Percentiles rank a stretch among this genome's conserved stretches.
phyloP scores from a whole-genome alignment of 2,329 filamentous ascomycete genomes.

The Ophidiomyces ophidiicola region DNA sequence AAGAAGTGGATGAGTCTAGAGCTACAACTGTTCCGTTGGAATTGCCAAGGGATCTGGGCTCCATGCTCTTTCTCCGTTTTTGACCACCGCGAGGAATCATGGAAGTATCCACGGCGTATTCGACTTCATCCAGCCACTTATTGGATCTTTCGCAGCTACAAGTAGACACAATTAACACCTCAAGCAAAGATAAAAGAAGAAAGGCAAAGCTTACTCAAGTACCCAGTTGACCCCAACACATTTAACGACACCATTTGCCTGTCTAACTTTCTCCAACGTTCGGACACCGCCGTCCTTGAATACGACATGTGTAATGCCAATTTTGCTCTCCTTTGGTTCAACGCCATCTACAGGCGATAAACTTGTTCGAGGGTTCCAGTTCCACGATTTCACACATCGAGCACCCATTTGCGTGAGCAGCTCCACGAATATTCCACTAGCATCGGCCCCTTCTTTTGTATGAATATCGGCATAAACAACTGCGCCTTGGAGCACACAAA shows the following conservation, averaged over 20 bases:
- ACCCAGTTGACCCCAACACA: constrained; percentile 85
- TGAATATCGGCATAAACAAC: constrained; percentile 75
- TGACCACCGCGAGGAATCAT: constrained; percentile 57
- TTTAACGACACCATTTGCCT: constrained; percentile 60
- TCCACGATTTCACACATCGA: constrained; percentile 62
- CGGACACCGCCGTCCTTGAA: constrained; percentile 76
- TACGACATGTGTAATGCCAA: constrained; percentile 77
- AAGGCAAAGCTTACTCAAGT: constrained; percentile 54
- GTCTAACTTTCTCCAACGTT: constrained; percentile 63
- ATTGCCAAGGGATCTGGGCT: constrained; percentile 58
- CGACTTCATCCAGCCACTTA: constrained; percentile 60
- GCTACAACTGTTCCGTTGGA: constrained; percentile 51
- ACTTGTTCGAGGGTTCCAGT: constrained; percentile 52
- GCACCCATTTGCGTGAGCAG: constrained; percentile 72
- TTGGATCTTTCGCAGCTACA: constrained; percentile 61
- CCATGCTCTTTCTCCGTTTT: constrained; percentile 69
- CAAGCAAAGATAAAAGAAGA: not conserved
- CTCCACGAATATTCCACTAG: constrained; percentile 68
- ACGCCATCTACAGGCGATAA: constrained; percentile 25
- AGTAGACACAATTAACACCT: constrained; percentile 11
- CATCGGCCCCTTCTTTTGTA: constrained; percentile 68
- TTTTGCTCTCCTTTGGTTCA: constrained; percentile 36
- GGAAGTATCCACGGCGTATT: constrained; percentile 57
- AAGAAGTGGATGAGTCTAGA: constrained; percentile 20
- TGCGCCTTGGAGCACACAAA: constrained; percentile 51